These are phyloP conservation scores for Verticillium dahliae DNA, from an alignment of 2,329 filamentous ascomycete species.

Conservation along the genomic window DNA sequence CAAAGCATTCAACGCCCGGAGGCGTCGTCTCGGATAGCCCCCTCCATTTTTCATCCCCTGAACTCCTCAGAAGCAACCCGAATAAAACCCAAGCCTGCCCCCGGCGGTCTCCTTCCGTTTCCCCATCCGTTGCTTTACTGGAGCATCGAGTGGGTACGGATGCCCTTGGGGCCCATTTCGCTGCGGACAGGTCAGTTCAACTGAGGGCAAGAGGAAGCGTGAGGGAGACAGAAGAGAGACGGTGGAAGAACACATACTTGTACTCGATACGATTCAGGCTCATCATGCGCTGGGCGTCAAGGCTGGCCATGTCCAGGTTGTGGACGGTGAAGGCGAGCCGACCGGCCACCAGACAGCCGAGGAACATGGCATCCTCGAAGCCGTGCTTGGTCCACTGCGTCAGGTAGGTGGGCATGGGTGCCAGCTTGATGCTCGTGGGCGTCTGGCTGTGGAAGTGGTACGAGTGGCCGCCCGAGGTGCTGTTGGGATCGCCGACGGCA, in stretches of 20 bases:
- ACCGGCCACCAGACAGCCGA: slow-evolving; percentile 81
- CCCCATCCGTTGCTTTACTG: slow-evolving; percentile 20
- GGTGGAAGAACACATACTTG: slow-evolving; percentile 39
- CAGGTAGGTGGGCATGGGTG: slow-evolving; percentile 76
- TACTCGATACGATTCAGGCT: slow-evolving; percentile 53
- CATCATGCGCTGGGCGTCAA: slow-evolving; percentile 49
- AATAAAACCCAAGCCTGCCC: neutral
- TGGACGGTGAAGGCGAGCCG: slow-evolving; percentile 53
- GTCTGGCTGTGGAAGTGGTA: slow-evolving; percentile 62
- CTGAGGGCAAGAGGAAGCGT: neutral
- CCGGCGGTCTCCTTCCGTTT: neutral
- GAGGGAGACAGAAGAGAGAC: neutral
- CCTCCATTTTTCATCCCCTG: neutral
- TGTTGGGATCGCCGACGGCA: slow-evolving; percentile 28
- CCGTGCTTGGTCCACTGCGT: slow-evolving; percentile 81
- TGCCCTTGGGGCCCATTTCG: slow-evolving; percentile 47
- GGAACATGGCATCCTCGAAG: slow-evolving; percentile 76
- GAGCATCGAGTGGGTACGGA: slow-evolving; percentile 48
- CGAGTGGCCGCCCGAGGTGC: slow-evolving; percentile 26
- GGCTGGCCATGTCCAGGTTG: slow-evolving; percentile 44
- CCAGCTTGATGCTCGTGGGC: slow-evolving; percentile 75
- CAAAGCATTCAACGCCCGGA: neutral
- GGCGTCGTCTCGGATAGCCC: neutral
- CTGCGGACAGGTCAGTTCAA: slow-evolving; percentile 23
- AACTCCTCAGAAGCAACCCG: neutral